Conservation (phyloP, 257 asterid genomes). For the Solanum chmielewskii region DNA sequence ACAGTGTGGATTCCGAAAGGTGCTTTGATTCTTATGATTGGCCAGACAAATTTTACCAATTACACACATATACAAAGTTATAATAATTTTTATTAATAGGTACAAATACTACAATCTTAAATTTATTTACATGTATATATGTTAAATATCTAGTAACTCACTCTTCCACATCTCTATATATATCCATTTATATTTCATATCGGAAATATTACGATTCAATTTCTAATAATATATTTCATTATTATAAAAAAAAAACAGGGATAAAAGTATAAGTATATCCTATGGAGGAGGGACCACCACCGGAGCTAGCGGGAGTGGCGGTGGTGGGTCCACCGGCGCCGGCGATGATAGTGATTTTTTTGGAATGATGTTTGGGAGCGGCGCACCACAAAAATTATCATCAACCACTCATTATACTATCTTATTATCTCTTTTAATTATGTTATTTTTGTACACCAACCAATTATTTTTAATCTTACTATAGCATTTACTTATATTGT, state of each 20-base stretch:
- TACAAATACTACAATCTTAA: not conserved
- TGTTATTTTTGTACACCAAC: constrained; percentile 26
- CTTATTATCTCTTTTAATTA: constrained; percentile 36
- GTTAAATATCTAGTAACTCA: not conserved
- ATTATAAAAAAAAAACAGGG: constrained; percentile 24
- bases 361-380: constrained; percentile 66
- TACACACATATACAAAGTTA: not conserved
- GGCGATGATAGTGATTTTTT: constrained; percentile 28
- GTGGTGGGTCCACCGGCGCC: constrained; percentile 19
- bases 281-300: constrained; percentile 49
- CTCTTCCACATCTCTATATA: no score
- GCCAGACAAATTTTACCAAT: not conserved
- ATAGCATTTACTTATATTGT: constrained; percentile 1
- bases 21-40: not conserved
- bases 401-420: constrained; percentile 14
- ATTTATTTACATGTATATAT: no score
- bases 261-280: constrained; percentile 39
- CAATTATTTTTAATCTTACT: constrained; percentile 2
- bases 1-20: not conserved
- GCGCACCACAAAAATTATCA: constrained; percentile 25
- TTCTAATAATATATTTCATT: not conserved
- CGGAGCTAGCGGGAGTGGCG: constrained; percentile 16
- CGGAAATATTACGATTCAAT: not conserved
- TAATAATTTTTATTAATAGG: no score
- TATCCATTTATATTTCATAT: not conserved